Evolutionary conservation across 371 early-diverging fungal genomes (phyloP).

Genomic region (Lichtheimia corymbifera): DNA sequence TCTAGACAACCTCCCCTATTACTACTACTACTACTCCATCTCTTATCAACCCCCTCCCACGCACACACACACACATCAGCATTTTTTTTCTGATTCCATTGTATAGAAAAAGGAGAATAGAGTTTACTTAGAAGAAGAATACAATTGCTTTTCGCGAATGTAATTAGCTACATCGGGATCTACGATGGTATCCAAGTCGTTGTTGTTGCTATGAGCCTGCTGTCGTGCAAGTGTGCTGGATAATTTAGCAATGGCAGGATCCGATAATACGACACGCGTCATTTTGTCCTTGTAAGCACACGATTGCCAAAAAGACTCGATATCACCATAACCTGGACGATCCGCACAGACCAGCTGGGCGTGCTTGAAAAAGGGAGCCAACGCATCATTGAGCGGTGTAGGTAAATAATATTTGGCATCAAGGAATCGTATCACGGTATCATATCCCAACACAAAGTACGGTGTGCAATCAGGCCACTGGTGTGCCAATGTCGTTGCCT

Average conservation of each 20-base stretch:
- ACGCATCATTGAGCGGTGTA: constrained; percentile 28
- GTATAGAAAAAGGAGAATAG: constrained; percentile 3
- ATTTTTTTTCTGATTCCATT: background rate
- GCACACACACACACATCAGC: background rate
- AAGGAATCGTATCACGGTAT: constrained; percentile 61
- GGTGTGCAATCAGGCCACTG: constrained; percentile 23
- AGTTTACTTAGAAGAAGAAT: constrained; percentile 7
- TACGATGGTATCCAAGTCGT: constrained; percentile 5
- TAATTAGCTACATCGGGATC: constrained; percentile 7
- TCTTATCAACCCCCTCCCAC: no score
- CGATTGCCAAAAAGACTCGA: constrained; percentile 21
- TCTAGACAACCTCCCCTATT: background rate
- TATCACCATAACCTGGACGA: constrained; percentile 31
- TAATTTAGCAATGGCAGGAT: constrained; percentile 6
- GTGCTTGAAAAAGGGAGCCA: constrained; percentile 53
- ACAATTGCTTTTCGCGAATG: constrained; percentile 8
- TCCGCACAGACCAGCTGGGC: constrained; percentile 52
- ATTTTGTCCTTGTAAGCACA: constrained; percentile 13
- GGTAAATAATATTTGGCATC: constrained; percentile 62
- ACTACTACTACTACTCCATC: background rate
- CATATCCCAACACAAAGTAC: constrained; percentile 67
- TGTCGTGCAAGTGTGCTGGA: constrained; percentile 37
- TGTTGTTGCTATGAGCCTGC: background rate
- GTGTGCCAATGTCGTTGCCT: constrained; percentile 38
- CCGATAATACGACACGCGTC: constrained; percentile 19